Percentiles rank a stretch among this genome's conserved stretches.
Conservation (phyloP, 495 filamentous ascomycete genomes). For the Penicillium nucicola region DNA sequence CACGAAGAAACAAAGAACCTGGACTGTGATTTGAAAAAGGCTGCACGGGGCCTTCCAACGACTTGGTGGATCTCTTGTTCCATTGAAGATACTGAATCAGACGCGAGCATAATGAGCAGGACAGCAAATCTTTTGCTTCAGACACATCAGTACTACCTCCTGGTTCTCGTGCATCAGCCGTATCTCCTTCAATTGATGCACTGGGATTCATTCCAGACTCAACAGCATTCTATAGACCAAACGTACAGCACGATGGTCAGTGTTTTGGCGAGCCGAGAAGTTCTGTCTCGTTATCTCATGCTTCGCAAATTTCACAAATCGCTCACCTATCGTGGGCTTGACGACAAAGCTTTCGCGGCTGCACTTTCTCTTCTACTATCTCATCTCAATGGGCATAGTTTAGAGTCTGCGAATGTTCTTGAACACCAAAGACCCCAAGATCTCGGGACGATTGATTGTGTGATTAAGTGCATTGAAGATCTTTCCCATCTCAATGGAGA, state of each 20-base stretch:
- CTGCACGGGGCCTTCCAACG: conserved; percentile 29
- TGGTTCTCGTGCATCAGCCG: conserved; percentile 48
- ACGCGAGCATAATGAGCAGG: conserved; percentile 12
- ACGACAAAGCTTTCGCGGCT: conserved; percentile 48
- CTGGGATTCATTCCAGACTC: conserved; percentile 20
- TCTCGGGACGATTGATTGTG: conserved; percentile 17
- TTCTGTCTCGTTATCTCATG: conserved; percentile 36
- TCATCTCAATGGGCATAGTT: conserved; percentile 34
- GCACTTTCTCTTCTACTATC: conserved; percentile 43
- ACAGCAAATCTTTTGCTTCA: conserved; percentile 36
- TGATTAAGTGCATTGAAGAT: conserved; percentile 38
- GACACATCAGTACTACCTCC: conserved; percentile 43
- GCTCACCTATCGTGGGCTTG: conserved; percentile 45
- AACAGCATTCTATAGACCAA: conserved; percentile 32
- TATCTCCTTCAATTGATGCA: conserved; percentile 40
- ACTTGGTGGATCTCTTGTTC: conserved; percentile 35
- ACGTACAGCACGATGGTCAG: conserved; percentile 44
- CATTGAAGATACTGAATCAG: conserved; percentile 5
- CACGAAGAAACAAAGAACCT: conserved; percentile 33
- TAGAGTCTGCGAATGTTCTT: conserved; percentile 19
- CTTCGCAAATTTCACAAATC: conserved; percentile 33
- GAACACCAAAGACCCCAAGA: conserved; percentile 32
- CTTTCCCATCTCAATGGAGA: conserved; percentile 29
- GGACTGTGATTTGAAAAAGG: conserved; percentile 38
- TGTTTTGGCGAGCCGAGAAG: conserved; percentile 41